Conservation (phyloP, 2,329 filamentous ascomycete genomes). For the Proliferodiscus dingleyae region DNA sequence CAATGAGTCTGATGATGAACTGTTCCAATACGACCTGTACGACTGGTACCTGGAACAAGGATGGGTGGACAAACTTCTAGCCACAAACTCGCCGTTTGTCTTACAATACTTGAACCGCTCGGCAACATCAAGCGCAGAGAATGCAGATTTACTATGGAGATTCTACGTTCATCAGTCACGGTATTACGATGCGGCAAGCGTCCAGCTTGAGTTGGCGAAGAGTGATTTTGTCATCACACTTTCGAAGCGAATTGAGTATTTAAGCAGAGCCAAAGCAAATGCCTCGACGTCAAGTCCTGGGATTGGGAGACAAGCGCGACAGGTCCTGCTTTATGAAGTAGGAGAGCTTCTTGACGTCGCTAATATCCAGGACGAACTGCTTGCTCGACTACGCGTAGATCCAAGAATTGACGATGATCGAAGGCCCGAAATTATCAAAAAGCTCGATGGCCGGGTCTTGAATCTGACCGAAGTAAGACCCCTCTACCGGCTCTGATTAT, state of each 20-base stretch:
- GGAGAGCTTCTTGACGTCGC: slow-evolving; percentile 85
- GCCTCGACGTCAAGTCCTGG: slow-evolving; percentile 77
- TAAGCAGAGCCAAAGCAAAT: slow-evolving; percentile 88
- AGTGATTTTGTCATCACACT: slow-evolving; percentile 77
- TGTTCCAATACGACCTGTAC: slow-evolving; percentile 95
- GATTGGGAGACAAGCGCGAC: slow-evolving; percentile 73
- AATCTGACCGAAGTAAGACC: slow-evolving; percentile 64
- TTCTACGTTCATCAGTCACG: slow-evolving; percentile 83
- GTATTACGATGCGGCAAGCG: slow-evolving; percentile 81
- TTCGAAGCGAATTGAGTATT: slow-evolving; percentile 80
- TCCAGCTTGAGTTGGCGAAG: slow-evolving; percentile 78
- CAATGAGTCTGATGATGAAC: slow-evolving; percentile 80
- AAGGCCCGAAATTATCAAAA: slow-evolving; percentile 57
- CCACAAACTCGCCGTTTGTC: slow-evolving; percentile 79
- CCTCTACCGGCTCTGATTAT: slow-evolving; percentile 5
- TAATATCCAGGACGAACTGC: slow-evolving; percentile 87
- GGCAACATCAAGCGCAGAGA: slow-evolving; percentile 64
- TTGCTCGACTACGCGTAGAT: slow-evolving; percentile 73
- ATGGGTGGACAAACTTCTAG: slow-evolving; percentile 79
- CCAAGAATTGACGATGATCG: slow-evolving; percentile 60
- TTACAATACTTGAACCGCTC: slow-evolving; percentile 79
- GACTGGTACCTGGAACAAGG: slow-evolving; percentile 91
- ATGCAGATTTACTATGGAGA: slow-evolving; percentile 87
- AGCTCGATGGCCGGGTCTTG: slow-evolving; percentile 74
- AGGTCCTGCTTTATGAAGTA: slow-evolving; percentile 79